Conservation (phyloP, 495 filamentous ascomycete genomes). For the Rhypophila decipiens region DNA sequence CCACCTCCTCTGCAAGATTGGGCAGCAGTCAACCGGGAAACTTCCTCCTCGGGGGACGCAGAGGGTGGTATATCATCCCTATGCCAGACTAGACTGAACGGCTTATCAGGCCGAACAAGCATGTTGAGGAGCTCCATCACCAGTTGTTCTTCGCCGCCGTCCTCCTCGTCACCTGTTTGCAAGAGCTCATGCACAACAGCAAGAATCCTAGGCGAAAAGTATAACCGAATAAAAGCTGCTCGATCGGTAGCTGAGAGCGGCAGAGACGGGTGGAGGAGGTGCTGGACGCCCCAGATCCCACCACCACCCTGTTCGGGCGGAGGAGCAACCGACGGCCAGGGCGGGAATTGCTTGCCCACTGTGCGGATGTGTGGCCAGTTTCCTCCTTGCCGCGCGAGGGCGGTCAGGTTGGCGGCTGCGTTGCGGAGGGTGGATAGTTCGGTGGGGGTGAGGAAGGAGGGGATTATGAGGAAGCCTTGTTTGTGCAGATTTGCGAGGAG, state of each 20-base stretch:
- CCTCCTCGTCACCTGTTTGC: background rate
- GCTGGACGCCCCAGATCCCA: conserved; percentile 83
- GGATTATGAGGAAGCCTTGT: conserved; percentile 32
- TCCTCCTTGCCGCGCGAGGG: conserved; percentile 56
- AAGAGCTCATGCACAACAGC: conserved; percentile 52
- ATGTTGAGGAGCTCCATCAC: conserved; percentile 79
- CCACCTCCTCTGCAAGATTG: too few species aligned
- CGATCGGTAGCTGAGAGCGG: conserved; percentile 30
- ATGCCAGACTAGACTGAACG: conserved; percentile 72
- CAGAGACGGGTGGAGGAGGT: conserved; percentile 67
- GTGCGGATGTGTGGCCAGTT: conserved; percentile 74
- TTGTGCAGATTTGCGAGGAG: conserved; percentile 13
- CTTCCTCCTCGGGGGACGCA: conserved; percentile 47
- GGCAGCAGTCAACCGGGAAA: conserved; percentile 34
- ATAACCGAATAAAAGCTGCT: conserved; percentile 50
- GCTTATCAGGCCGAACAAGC: conserved; percentile 54
- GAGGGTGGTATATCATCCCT: conserved; percentile 64
- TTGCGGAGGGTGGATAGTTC: conserved; percentile 41
- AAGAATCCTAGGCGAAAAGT: conserved; percentile 60
- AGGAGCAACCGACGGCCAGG: conserved; percentile 56
- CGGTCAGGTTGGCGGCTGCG: conserved; percentile 47
- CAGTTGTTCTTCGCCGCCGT: conserved; percentile 26
- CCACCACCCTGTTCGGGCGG: conserved; percentile 24
- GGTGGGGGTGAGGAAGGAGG: conserved; percentile 23
- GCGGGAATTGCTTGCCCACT: conserved; percentile 80